Evolutionary conservation across 108 stramenopile genomes (phyloP), one percentile per base, ranked within the genome.

Genomic region (Skeletonema costatum): DNA sequence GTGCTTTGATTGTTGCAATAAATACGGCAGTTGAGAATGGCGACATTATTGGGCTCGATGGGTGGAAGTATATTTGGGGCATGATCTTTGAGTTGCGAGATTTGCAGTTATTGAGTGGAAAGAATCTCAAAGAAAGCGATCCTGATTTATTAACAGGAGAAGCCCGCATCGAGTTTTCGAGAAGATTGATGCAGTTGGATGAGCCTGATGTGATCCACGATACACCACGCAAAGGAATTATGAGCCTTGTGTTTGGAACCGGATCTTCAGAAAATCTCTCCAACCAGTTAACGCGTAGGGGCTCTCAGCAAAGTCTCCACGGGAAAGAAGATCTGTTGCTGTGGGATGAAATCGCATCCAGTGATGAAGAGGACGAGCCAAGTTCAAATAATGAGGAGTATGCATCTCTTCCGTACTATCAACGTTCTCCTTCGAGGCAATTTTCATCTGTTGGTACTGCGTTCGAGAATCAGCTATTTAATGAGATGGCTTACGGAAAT

Each of bases 21-120:
- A 79, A 85, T 31, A 83, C 87, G 48, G 87, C 90, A 21, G 58
- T 78, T 32, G 90, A 90, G 32, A 76, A 83, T 30, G 87, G 78
- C 10, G 88, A 91, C 64, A 85, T 88, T 7, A 71, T 95, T 38
- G 91, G 89, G 25, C 70, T 80, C n/a, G 91, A 95, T 58, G 88
- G 92, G 1, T 95, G 92, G 92, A 95, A 87, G 66, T 66, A 67
- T 42, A 73, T 95, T 14, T 95, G 89, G 89, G 60, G 72, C 31
- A 93, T 95, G 76, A 53, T 95, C 2, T 92, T 95, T 53, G 94
- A 95, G 75, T 74, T 95, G 5, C 68, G 94, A 46, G 94, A 95
- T 70, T 68, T 92, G n/a, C 87, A 92, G 71, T 60, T 94, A 70
- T 65, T 94, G 16, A 73, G 76, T 63, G 48, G 59, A 31, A 73